Percentiles rank a stretch among this genome's conserved stretches.
phyloP scores from a whole-genome alignment of 2,329 filamentous ascomycete genomes.

The Cladosporium cucumerinum region DNA sequence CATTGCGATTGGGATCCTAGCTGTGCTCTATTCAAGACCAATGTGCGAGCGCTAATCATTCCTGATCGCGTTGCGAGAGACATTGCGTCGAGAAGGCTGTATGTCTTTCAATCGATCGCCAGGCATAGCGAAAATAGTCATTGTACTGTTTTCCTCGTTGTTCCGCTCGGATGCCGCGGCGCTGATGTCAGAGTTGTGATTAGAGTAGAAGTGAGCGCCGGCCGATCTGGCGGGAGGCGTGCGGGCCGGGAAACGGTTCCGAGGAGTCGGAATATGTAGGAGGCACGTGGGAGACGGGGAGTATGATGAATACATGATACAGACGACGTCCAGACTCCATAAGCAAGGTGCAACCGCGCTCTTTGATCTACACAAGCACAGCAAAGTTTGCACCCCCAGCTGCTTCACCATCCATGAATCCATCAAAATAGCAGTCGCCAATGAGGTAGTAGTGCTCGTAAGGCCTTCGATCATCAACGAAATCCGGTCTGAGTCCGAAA shows the following conservation, averaged over 20 bases:
- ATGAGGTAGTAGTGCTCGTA: no score
- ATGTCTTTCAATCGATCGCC: background rate
- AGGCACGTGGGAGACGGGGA: background rate
- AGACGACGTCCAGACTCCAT: no score
- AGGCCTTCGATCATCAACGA: no score
- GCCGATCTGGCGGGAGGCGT: background rate
- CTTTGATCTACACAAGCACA: no score
- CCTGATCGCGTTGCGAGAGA: background rate
- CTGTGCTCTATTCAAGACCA: background rate
- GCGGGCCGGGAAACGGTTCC: background rate
- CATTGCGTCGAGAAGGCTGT: background rate
- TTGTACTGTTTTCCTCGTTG: background rate
- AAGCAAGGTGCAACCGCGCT: no score
- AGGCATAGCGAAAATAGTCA: background rate
- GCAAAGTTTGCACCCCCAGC: no score
- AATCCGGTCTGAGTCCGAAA: no score
- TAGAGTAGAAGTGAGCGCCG: background rate
- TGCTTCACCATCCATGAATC: no score
- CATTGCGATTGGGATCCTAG: slow-evolving; percentile 3
- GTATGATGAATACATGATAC: no score
- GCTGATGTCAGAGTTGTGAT: background rate
- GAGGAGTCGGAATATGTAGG: background rate
- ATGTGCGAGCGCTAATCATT: background rate
- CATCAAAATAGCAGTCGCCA: no score
- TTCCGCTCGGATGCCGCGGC: background rate